Conservation (phyloP, 176 grass and related monocot species). For the Aegilops sharonensis region DNA sequence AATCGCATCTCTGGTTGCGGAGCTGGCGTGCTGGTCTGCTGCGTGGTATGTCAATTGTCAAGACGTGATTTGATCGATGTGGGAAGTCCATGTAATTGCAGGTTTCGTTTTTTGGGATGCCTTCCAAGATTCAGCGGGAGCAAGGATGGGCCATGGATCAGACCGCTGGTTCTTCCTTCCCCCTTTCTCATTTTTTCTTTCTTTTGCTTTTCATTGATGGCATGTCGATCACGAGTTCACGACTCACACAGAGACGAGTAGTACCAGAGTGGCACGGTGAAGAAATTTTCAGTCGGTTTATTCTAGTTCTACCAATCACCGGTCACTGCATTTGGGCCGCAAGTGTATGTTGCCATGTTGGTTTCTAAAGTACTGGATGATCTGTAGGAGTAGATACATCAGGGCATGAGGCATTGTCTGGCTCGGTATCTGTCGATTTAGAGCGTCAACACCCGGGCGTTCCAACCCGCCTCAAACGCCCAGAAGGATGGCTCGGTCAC, state of each 20-base stretch:
- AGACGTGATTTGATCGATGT: slow-evolving; percentile 16
- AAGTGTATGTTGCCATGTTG: no score
- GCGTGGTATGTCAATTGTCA: not conserved
- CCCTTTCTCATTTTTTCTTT: not conserved
- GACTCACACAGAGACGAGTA: not conserved
- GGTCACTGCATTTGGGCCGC: no score
- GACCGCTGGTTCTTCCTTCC: not conserved
- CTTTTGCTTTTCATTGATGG: not conserved
- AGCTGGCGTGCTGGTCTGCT: not conserved
- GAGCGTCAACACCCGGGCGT: no score
- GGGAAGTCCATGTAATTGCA: not conserved
- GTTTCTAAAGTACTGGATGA: no score
- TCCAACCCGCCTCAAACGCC: no score
- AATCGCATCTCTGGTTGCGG: not conserved
- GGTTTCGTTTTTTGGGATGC: not conserved
- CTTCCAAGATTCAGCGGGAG: not conserved
- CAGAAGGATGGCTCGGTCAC: fast-evolving
- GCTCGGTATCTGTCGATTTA: no score
- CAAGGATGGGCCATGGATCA: not conserved
- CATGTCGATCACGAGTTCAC: not conserved
- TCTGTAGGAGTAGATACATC: no score
- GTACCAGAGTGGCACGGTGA: no score
- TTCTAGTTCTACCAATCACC: no score
- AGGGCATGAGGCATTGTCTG: no score
- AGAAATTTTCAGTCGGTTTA: no score